Evolutionary conservation across 306 rosid species (phyloP).

Genomic region (Lablab purpureus): DNA sequence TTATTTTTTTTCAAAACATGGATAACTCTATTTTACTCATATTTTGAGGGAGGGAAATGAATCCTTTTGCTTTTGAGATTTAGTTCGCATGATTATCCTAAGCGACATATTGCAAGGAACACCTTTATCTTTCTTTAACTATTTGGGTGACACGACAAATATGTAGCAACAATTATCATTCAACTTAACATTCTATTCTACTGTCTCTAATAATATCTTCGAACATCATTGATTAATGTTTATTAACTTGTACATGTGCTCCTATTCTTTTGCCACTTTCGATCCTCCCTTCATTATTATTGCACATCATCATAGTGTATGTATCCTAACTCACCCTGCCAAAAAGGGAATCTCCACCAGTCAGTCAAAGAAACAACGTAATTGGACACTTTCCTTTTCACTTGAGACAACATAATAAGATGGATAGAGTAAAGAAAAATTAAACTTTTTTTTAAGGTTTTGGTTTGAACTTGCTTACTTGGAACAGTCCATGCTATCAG

Average conservation of each 20-base stretch:
- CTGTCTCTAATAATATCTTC: neutral
- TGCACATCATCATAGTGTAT: neutral
- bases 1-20: neutral
- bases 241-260: neutral
- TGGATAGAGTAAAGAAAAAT: neutral
- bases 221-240: neutral
- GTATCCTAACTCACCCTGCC: constrained; percentile 34
- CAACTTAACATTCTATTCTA: constrained; percentile 1
- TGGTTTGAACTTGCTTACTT: constrained; percentile 29
- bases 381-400: neutral
- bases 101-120: neutral
- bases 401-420: neutral
- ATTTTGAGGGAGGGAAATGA: neutral
- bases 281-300: neutral
- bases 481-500: constrained; percentile 55
- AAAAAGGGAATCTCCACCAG: constrained; percentile 11
- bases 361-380: neutral
- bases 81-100: neutral
- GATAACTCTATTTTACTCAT: neutral
- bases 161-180: constrained; percentile 8
- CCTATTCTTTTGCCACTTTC: neutral
- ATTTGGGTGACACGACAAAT: constrained; percentile 2
- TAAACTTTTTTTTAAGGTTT: neutral
- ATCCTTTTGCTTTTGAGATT: neutral
- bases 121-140: neutral